Percentiles rank a stretch among this genome's conserved stretches.
Evolutionary conservation across 1,139 yeast species (phyloP).

Genomic region (Lodderomyces jiufengensis): DNA sequence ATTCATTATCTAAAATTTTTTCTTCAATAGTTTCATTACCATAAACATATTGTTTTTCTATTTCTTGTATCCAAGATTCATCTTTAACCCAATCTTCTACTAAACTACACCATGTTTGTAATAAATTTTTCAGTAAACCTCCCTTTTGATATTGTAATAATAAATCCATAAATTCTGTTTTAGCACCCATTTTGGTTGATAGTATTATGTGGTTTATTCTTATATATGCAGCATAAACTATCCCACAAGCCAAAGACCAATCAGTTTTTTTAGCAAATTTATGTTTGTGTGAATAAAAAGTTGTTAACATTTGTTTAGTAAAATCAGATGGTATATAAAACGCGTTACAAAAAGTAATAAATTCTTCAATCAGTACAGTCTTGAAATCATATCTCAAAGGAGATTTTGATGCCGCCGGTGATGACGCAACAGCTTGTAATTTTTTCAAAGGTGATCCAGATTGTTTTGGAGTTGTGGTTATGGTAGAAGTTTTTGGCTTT

Average conservation of each 20-base stretch:
- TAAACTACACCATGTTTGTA: constrained; percentile 49
- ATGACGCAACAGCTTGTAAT: constrained; percentile 12
- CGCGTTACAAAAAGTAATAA: constrained; percentile 57
- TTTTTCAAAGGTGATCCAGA: constrained; percentile 14
- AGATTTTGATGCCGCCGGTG: constrained; percentile 13
- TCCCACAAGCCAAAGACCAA: constrained; percentile 68
- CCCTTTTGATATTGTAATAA: constrained; percentile 54
- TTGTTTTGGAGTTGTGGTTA: constrained; percentile 5
- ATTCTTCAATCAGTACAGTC: constrained; percentile 42
- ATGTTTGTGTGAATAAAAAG: constrained; percentile 48
- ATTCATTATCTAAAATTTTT: constrained; percentile 19
- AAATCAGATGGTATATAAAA: constrained; percentile 57
- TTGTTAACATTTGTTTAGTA: constrained; percentile 47
- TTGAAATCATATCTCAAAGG: constrained; percentile 20
- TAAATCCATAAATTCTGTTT: constrained; percentile 43
- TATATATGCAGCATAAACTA: constrained; percentile 55
- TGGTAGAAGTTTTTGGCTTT: constrained; percentile 4
- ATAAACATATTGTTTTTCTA: constrained; percentile 40
- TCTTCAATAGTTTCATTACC: constrained; percentile 23
- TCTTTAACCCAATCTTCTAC: constrained; percentile 51
- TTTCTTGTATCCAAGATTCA: constrained; percentile 50
- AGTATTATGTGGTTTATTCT: constrained; percentile 50
- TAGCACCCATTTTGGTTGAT: constrained; percentile 45
- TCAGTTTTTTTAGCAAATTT: constrained; percentile 53
- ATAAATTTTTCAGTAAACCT: constrained; percentile 43